These are phyloP conservation scores for Cenococcum geophilum DNA, from an alignment of 495 filamentous ascomycete species.

Conservation along the genomic window DNA sequence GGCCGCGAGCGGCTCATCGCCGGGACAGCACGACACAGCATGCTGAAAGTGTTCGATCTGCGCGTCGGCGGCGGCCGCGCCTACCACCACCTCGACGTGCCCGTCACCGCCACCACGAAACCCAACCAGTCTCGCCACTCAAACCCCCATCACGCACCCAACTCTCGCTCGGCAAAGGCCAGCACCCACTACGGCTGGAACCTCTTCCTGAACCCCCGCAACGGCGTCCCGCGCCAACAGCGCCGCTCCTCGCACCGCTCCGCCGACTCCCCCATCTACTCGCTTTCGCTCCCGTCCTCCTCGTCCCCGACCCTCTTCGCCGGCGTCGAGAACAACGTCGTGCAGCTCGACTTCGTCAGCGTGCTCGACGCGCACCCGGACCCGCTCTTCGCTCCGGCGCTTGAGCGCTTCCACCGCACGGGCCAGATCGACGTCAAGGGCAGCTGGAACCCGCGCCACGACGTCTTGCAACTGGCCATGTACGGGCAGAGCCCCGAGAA, in stretches of 20 bases:
- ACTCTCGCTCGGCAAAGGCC: neutral
- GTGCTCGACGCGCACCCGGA: slow-evolving; percentile 39
- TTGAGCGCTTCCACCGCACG: slow-evolving; percentile 13
- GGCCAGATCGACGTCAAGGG: slow-evolving; percentile 18
- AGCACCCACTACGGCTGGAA: slow-evolving; percentile 20
- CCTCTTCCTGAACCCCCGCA: slow-evolving; percentile 22
- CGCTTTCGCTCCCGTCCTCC: slow-evolving; percentile 52
- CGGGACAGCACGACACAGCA: slow-evolving; percentile 50
- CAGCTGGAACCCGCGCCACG: slow-evolving; percentile 23
- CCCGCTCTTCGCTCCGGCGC: slow-evolving; percentile 23
- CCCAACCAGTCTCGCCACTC: neutral
- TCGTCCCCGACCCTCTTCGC: slow-evolving; percentile 53
- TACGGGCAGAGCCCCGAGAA: slow-evolving; percentile 29
- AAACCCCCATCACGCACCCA: neutral
- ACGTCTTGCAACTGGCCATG: slow-evolving; percentile 34
- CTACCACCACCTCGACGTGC: slow-evolving; percentile 29
- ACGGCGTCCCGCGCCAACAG: neutral
- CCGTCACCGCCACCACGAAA: neutral
- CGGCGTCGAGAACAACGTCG: slow-evolving; percentile 48
- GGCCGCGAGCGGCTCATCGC: slow-evolving; percentile 53
- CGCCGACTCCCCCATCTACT: slow-evolving; percentile 48
- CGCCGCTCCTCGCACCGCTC: slow-evolving; percentile 26
- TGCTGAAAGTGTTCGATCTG: slow-evolving; percentile 62
- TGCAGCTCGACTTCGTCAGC: slow-evolving; percentile 50
- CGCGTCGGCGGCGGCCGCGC: slow-evolving; percentile 46